These are phyloP conservation scores for Rhizoctonia solani DNA, from an alignment of 1,284 basidiomycete species.

Conservation along the genomic window DNA sequence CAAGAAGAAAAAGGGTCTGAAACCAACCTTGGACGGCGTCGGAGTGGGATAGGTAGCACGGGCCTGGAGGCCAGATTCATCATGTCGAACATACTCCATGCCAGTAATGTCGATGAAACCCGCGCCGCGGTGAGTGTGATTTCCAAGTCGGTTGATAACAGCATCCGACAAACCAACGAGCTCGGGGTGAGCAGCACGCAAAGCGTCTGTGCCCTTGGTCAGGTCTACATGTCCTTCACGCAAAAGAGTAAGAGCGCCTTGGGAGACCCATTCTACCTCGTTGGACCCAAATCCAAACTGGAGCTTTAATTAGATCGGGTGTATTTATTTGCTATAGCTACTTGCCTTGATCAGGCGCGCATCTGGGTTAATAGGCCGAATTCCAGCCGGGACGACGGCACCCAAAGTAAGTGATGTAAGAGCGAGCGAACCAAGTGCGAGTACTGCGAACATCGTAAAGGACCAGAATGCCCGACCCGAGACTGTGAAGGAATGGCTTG, in stretches of 20 bases:
- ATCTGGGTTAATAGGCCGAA: constrained; percentile 19
- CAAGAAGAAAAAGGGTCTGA: not conserved
- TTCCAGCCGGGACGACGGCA: constrained; percentile 20
- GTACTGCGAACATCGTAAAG: constrained; percentile 22
- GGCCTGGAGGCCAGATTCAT: constrained; percentile 3
- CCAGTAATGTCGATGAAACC: constrained; percentile 35
- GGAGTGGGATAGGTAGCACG: constrained; percentile 29
- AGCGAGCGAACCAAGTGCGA: constrained; percentile 25
- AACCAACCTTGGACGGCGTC: constrained; percentile 24
- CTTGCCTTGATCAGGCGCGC: constrained; percentile 22
- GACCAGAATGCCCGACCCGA: not conserved
- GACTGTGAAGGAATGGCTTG: not conserved
- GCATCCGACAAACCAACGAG: constrained; percentile 14
- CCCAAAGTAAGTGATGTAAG: constrained; percentile 9
- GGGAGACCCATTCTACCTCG: constrained; percentile 21
- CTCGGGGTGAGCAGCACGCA: constrained; percentile 12
- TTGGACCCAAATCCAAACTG: constrained; percentile 21
- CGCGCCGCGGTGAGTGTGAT: constrained; percentile 29
- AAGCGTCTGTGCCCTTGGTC: not conserved
- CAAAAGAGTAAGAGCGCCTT: constrained; percentile 9
- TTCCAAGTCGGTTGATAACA: constrained; percentile 25
- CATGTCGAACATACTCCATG: constrained; percentile 16
- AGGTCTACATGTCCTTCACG: constrained; percentile 27
- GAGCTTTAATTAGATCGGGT: not conserved
- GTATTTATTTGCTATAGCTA: not conserved